Conservation (phyloP, 805 yeast species). For the Metschnikowia amazonensis region DNA sequence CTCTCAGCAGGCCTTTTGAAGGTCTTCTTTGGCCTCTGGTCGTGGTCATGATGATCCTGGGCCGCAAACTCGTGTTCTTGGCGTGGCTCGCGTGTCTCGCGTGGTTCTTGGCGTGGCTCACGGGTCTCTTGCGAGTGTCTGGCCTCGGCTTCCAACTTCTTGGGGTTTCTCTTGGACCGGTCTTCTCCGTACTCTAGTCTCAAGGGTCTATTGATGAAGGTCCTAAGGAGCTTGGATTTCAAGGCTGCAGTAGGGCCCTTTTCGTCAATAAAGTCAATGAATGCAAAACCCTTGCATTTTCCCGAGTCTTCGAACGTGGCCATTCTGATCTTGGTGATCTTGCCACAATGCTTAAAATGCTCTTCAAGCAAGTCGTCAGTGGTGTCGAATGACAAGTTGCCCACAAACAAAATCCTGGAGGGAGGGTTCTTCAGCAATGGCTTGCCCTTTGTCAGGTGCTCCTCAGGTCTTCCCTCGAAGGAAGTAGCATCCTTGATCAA, state of each 20-base stretch:
- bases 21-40: constrained; percentile 9
- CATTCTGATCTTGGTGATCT: constrained; percentile 80
- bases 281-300: constrained; percentile 95
- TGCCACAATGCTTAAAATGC: constrained; percentile 90
- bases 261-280: constrained; percentile 78
- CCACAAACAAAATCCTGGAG: constrained; percentile 82
- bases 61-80: not conserved
- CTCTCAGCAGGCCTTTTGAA: constrained; percentile 13
- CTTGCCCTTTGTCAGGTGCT: constrained; percentile 41
- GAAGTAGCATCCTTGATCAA: constrained; percentile 78
- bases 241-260: constrained; percentile 82
- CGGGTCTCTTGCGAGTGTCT: not conserved
- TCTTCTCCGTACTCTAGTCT: constrained; percentile 95
- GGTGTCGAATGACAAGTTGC: constrained; percentile 89
- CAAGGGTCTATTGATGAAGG: constrained; percentile 66
- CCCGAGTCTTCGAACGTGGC: constrained; percentile 98
- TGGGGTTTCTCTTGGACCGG: constrained; percentile 72
- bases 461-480: constrained; percentile 81
- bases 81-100: not conserved
- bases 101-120: no score
- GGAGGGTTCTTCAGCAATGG: constrained; percentile 74
- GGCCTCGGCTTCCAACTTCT: constrained; percentile 13
- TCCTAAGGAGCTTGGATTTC: constrained; percentile 62
- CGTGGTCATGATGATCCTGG: not conserved
- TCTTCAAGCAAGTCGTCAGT: constrained; percentile 72